A percentile compares a stretch with the other conserved stretches of the same genome.
Conservation (phyloP, 1,139 yeast genomes). For the Pichia sp. region DNA sequence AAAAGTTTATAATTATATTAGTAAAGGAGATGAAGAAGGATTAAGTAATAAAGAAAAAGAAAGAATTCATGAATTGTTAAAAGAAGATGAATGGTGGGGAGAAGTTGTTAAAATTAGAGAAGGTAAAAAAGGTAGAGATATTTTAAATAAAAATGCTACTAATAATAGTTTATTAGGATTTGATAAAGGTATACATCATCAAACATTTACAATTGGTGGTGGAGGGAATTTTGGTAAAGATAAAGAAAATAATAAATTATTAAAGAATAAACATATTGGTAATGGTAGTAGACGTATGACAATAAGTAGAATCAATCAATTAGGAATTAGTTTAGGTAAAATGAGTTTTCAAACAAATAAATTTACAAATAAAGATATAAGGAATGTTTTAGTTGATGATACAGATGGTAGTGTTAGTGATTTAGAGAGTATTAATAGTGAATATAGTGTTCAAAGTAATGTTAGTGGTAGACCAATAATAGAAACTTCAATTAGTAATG, state of each 20-base stretch:
- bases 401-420: constrained; percentile 49
- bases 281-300: constrained; percentile 11
- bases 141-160: too few species aligned
- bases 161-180: too few species aligned
- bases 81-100: constrained; percentile 42
- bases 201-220: too few species aligned
- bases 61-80: constrained; percentile 33
- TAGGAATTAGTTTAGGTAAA: constrained; percentile 14
- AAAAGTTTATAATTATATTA: constrained; percentile 65
- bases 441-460: too few species aligned
- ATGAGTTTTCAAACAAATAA: constrained; percentile 18
- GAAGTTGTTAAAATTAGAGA: constrained; percentile 33
- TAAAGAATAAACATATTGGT: too few species aligned
- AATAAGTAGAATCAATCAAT: constrained; percentile 10
- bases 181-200: too few species aligned
- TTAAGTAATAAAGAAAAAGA: constrained; percentile 29
- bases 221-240: background rate
- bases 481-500: too few species aligned
- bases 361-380: constrained; percentile 17
- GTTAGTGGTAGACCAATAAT: too few species aligned
- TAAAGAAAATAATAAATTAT: background rate
- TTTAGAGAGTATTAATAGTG: constrained; percentile 2
- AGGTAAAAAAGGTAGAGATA: constrained; percentile 2
- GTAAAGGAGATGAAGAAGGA: constrained; percentile 48
- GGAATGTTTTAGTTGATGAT: constrained; percentile 18